Percentiles rank a stretch among this genome's conserved stretches.
These are phyloP conservation scores for Syncephalastrum monosporum DNA, from an alignment of 371 early-diverging fungal genomes.

Conservation along the genomic window DNA sequence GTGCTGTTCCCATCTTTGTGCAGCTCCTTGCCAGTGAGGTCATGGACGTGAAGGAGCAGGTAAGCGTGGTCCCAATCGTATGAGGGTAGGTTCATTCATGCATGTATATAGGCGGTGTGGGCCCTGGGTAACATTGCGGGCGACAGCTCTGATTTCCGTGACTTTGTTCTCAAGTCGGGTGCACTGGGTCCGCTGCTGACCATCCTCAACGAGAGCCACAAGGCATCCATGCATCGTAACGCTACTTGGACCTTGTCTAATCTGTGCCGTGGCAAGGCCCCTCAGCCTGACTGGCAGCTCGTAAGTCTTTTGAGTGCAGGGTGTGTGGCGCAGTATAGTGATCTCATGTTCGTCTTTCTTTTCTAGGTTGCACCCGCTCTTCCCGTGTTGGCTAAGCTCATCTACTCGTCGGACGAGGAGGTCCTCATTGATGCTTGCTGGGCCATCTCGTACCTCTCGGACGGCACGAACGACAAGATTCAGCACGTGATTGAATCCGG, in stretches of 20 bases:
- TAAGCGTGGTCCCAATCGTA: slow-evolving; percentile 75
- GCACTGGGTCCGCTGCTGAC: slow-evolving; percentile 82
- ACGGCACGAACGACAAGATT: slow-evolving; percentile 93
- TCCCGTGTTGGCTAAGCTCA: slow-evolving; percentile 87
- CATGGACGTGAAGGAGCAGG: slow-evolving; percentile 96
- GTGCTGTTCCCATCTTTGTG: slow-evolving; percentile 94
- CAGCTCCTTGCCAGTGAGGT: slow-evolving; percentile 84
- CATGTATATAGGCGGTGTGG: slow-evolving; percentile 90
- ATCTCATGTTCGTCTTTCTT: not conserved
- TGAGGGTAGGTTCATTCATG: slow-evolving; percentile 75
- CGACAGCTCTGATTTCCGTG: slow-evolving; percentile 94
- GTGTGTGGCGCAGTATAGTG: slow-evolving; percentile 40
- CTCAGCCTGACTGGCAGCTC: slow-evolving; percentile 88
- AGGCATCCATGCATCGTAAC: slow-evolving; percentile 94
- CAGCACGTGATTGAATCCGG: slow-evolving; percentile 95
- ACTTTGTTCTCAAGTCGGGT: slow-evolving; percentile 86
- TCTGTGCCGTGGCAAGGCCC: slow-evolving; percentile 98
- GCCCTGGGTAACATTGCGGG: slow-evolving; percentile 99
- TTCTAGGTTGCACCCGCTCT: slow-evolving; percentile 80
- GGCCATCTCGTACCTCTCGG: slow-evolving; percentile 99
- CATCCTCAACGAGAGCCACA: slow-evolving; percentile 85
- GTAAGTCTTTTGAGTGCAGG: slow-evolving; percentile 52
- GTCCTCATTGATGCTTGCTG: slow-evolving; percentile 98
- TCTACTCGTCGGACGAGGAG: slow-evolving; percentile 92
- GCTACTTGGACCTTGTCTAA: slow-evolving; percentile 99